Base-by-base conservation (phyloP, 768 basidiomycete species). In the Collybia nuda region DNA sequence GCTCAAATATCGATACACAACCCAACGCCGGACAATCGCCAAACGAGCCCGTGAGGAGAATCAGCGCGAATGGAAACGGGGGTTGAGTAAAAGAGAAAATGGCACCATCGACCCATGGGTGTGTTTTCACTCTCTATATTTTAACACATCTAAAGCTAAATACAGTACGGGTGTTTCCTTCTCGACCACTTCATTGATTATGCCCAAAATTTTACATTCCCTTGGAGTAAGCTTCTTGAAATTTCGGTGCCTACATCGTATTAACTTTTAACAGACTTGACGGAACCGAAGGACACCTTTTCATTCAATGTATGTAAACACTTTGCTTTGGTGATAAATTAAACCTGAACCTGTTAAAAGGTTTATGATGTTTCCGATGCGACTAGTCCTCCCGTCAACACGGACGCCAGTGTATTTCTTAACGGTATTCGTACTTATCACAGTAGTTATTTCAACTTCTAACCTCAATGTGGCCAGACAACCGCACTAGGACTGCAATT, bases 111-210 rank as follows among this genome's bases (percentile, higher is more conserved):
- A 84, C 56, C 63, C 79, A 23, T 81, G 80, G 75, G 78, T 79
- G 55, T 44, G 68, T 57, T 19, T 28, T 44, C 43, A 15, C 47
- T 18, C 17, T 40, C 40, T 40, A n/a, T 40, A 11, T 23, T 22
- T 39, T 17, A 52, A 19, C 52, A 44, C 15, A 11, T 7, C 44
- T 55, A 48, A 49, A 44, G 43, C 15, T 46, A 42, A 40, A 12
- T 54, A 1, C 51, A 79, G 83, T 86, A 85, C 40, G 82, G 82
- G 5, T 90, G 88, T 64, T 71, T 81, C 48, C 61, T 88, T 9
- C 75, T 80, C 42, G 79, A 83, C 50, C 80, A 85, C 68, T 77
- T 84, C 66, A 58, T 86, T 26, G 87, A 89, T 65, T 89, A 89
- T 55, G 84, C 86, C 14, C 45, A 81, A 51, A 90, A 90, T 60